Base-by-base conservation (phyloP, 179 eudicot species). In the Drosera spatulata region DNA sequence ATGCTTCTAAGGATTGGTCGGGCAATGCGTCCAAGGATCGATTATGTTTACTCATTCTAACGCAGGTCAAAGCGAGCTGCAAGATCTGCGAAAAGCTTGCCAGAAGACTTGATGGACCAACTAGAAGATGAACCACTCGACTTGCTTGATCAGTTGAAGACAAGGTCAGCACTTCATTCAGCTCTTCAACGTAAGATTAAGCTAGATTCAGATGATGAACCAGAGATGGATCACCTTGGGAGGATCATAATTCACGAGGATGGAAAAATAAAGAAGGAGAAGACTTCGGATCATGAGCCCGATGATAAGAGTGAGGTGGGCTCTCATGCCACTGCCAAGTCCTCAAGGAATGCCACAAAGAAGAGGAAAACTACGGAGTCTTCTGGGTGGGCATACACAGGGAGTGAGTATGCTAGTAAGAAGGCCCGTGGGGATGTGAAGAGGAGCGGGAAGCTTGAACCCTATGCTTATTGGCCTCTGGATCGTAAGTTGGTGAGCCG, bases 381-480 rank as follows among this genome's bases (percentile, higher is more conserved):
- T 0, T 22, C 33, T 1, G 97, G 97, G 15, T 89, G 90, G 90
- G 85, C 99, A 1, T 90, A 85, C 72, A 80, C 88, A 3, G 97
- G 99, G 39, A 72, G 58, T 2, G 95, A 89, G 61, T 93, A 93
- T 66, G 78, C 83, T 3, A 90, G 95, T 69, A 93, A 86, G 67
- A 85, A 86, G 78, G 99, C 99, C 5, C 64, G 77, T 15, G 97
- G 99, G 45, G 99, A 93, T 69, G 70, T 93, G 75, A 93, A 80
- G 73, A 84, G 79, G 76, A 88, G 86, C 77, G 93, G 82, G 5
- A 93, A 93, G 78, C 82, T 85, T n/a, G 99, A 93, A 79, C 97
- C 99, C 0, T 93, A 93, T 62, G 95, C 99, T 6, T 93, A 93
- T 72, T 93, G 97, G 97, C 95, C 97, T 0, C 85, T 93, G 5